Base-by-base conservation (phyloP, 2,329 filamentous ascomycete genomes). In the Madurella mycetomatis region DNA sequence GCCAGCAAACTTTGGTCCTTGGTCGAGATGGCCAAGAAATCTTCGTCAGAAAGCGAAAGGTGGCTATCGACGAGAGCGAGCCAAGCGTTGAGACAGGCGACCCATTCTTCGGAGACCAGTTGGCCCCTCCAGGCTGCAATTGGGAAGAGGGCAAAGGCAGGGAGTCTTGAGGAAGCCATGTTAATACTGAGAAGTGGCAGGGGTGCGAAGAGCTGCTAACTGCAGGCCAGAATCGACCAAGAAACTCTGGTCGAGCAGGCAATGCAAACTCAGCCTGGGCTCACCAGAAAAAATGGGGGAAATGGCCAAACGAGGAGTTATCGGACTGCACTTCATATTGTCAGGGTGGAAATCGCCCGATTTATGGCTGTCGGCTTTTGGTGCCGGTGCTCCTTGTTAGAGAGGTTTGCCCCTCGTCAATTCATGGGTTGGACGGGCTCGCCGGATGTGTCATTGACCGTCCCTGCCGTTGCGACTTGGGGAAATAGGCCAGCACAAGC, bases 91-190 rank as follows among this genome's bases (percentile, higher is more conserved):
- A 95, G 73, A 67, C 87, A 90, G 32, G 81, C 77, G 60, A 86
- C 78, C 91, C 91, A 96, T 71, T 96, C 89, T 48, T 78, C 72
- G 3, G 83, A 72, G 40, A 79, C 76, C 56, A 96, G 80, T 61
- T 80, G 80, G 61, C 81, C 79, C 65, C 84, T 84, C 74, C 90
- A 84, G 52, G 76, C 74, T 34, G 81, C 73, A 57, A 85, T 80
- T 16, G 92, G 92, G 64, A 94, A 91, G 17, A 87, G 82, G 54
- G 87, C 90, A 70, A 96, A 79, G 34, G 85, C 79, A 41, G 90
- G 90, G 47, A 92, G 73, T 45, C 41, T 30, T 42, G 56, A 56
- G 17, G 56, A 51, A 13, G 51, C 42, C 56, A 54, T 59, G 52
- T 12, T 53, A 45, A 15, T 50, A 32, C n/a, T 37, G 41, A 19